Evolutionary conservation across 176 grass and related monocot genomes (phyloP).

Genomic region (Panicum miliaceum): DNA sequence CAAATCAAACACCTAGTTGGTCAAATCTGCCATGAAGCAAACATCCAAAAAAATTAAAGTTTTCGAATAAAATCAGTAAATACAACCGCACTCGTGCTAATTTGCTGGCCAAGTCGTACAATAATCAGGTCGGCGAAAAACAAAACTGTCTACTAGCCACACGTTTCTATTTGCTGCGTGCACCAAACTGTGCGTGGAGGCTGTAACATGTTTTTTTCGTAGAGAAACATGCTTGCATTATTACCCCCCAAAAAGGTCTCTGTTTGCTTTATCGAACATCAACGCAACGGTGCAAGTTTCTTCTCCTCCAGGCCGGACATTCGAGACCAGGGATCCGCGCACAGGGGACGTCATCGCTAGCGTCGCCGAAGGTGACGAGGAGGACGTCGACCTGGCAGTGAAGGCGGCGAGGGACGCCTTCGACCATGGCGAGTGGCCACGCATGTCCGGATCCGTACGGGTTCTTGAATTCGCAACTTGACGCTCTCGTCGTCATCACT

Average conservation of each 20-base stretch:
- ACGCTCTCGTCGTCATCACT: not conserved
- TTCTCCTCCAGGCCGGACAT: constrained; percentile 51
- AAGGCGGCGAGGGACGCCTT: constrained; percentile 65
- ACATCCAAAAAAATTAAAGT: too few species aligned
- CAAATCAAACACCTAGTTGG: too few species aligned
- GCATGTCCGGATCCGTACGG: constrained; percentile 69
- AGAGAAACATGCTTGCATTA: not conserved
- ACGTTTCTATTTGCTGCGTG: too few species aligned
- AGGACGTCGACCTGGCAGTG: constrained; percentile 67
- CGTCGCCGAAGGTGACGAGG: constrained; percentile 67
- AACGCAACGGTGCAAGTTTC: not conserved
- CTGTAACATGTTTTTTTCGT: too few species aligned
- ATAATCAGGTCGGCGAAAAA: too few species aligned
- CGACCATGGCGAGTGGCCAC: constrained; percentile 77
- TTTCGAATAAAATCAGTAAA: too few species aligned
- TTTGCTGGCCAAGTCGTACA: not conserved
- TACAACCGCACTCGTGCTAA: not conserved
- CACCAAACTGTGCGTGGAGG: too few species aligned
- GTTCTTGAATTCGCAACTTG: not conserved
- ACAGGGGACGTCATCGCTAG: constrained; percentile 63
- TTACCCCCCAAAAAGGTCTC: not conserved
- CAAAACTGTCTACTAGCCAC: too few species aligned
- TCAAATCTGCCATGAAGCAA: too few species aligned
- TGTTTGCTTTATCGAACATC: not conserved
- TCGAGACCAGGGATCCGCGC: constrained; percentile 66